Evolutionary conservation across 371 early-diverging fungal genomes (phyloP), one percentile per base, ranked within the genome.

Genomic region (Polyrhizophydium stewartii): DNA sequence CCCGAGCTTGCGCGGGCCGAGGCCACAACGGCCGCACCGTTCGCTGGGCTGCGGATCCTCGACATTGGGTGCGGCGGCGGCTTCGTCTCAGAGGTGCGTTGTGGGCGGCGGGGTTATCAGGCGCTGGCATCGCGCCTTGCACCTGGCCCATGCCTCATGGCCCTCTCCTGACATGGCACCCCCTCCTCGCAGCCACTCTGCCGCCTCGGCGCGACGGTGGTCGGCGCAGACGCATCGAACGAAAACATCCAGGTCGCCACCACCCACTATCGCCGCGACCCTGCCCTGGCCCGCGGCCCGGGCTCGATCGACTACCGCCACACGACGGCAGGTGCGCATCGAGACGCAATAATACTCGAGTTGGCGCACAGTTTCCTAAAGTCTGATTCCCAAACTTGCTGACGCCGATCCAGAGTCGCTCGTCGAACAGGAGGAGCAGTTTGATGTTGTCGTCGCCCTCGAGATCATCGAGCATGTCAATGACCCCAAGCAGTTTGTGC

Each of bases 1-100:
- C 31, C 25, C 28, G 35, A 38, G 24, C n/a, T 35, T 24, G 56
- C 40, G 32, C 7, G 35, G 19, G 40, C 17, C 30, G 13, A n/a
- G 45, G 19, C 31, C 41, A 3, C 7, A 3, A 13, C 35, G 35
- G 35, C 35, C 35, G 35, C 7, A 21, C 89, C 90, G 9, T 83
- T 91, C 25, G 60, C 73, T 45, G 89, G 88, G 0, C 62, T 86
- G 32, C 56, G 73, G 2, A 84, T 93, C 61, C 72, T 95, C n/a
- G 97, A 97, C 74, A 85, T 96, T 27, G 97, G 97, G 1, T 93
- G 97, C 71, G 97, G 97, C 25, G 97, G 96, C 28, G 97, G 97
- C 0, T 63, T 97, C 27, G 76, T 96, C 45, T 78, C 90, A 0
- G 94, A 95, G 85, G 92, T 89, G 78, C 31, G 33, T 51, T 27